Base-by-base conservation (phyloP, 2,329 filamentous ascomycete genomes). In the Chaetomiaceae sp. region DNA sequence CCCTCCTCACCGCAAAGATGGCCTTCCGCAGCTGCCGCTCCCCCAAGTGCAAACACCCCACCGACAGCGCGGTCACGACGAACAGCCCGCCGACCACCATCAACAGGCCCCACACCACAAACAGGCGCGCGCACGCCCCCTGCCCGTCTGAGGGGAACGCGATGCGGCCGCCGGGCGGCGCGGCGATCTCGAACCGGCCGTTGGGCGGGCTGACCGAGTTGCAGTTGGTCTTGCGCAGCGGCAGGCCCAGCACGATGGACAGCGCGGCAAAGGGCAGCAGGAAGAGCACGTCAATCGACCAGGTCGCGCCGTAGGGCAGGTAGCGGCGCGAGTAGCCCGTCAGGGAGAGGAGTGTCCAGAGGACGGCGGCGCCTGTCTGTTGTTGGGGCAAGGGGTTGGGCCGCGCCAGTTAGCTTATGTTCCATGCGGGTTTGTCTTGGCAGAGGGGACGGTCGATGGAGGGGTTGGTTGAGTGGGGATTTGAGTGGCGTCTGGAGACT, bases 81-180 rank as follows among this genome's bases (percentile, higher is more conserved):
- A 86, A 87, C 29, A 88, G 68, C 35, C 86, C 76, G 63, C 82
- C 88, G 40, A 94, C 75, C 4, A 82, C 82, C 65, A 95, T 90
- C 63, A 81, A 79, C 50, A 95, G 67, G 1, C 88, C 89, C 90
- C 89, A 95, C 55, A 93, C 79, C 14, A 85, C 79, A 74, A 95
- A 94, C 64, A 89, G 81, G 71, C 93, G 82, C 60, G 83, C 81
- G 70, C 90, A 96, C 45, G 86, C 85, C 15, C 76, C 65, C 63
- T 73, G 73, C 56, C 72, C 73, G 4, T 71, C 68, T 45, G 72
- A 71, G 18, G 74, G 3, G n/a, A 47, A 41, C 2, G 14, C 22
- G 14, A 47, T 27, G 22, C 17, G 20, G 4, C 44, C 44, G 22
- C 33, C 19, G 2, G 38, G 38, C 6, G 45, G 45, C 26, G 33